Evolutionary conservation across 257 asterid genomes (phyloP), one percentile per base, ranked within the genome.

Genomic region (Penstemon eatonii): DNA sequence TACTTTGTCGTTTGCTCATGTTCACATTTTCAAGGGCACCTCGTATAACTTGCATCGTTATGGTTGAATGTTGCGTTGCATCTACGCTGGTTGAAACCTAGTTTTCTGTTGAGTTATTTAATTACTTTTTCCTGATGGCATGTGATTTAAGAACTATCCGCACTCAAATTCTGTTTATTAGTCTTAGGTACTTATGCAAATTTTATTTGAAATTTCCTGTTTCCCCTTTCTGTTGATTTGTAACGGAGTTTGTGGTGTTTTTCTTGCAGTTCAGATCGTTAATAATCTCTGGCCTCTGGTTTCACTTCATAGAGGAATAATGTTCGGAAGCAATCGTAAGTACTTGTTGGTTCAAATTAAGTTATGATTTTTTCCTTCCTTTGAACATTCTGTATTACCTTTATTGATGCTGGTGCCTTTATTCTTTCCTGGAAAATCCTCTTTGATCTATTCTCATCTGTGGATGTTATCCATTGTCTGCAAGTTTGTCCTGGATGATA

Each of bases 271-370:
- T 60, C 73, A 76, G 82, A 54, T 78, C 55, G 58, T 73, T 63
- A 68, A 40, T 43, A 58, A 54, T 12, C 5, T 5, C 58, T 57
- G 67, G 13, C 68, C 57, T 36, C 64, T 73, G 79, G 65, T 58
- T 47, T 61, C 67, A 33, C 50, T 67, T 57, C 49, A 43, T 33
- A 40, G 76, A 61, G 76, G 75, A 72, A 76, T 7, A 60, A 84
- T 84, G 89, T 84, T 79, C 19, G 89, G 86, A 71, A 84, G 86
- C 79, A 81, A 81, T 73, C 85, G 89, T 84, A 75, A 81, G 89
- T 79, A 51, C 63, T 13, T 18, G 38, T 8, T 72, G 8, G 12
- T 33, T 43, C 36, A 37, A 37, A 39, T 58, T 15, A 8, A 49
- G 18, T 67, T 60, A 49, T 0, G 54, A 8, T 13, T 56, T 42